phyloP scores from a whole-genome alignment of 2,329 filamentous ascomycete species.

The Colletotrichum echinochloae region DNA sequence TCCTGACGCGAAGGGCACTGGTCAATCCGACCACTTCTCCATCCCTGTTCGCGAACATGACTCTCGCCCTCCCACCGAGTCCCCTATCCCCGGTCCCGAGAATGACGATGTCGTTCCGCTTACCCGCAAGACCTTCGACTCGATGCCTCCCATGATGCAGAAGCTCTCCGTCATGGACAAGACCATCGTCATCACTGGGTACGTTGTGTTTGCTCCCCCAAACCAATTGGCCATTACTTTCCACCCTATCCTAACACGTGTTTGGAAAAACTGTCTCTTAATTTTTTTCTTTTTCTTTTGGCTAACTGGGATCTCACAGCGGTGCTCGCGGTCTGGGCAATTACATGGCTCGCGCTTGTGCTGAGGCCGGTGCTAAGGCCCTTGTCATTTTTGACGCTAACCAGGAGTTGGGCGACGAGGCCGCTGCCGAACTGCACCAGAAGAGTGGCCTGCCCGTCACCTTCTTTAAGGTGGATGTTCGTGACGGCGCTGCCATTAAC shows the following conservation, averaged over 20 bases:
- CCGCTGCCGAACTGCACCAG: constrained; percentile 76
- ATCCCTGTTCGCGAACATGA: constrained; percentile 61
- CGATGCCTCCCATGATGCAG: constrained; percentile 71
- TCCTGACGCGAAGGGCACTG: constrained; percentile 59
- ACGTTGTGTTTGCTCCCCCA: constrained; percentile 48
- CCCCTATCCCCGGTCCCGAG: constrained; percentile 54
- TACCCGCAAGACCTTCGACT: constrained; percentile 63
- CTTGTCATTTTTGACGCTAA: constrained; percentile 83
- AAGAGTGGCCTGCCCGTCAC: constrained; percentile 79
- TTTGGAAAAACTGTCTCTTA: not conserved
- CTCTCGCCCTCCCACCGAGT: constrained; percentile 57
- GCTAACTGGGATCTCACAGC: constrained; percentile 52
- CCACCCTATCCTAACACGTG: not conserved
- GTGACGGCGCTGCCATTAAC: constrained; percentile 76
- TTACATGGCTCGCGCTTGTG: constrained; percentile 82
- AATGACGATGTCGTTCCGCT: constrained; percentile 65
- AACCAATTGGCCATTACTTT: constrained; percentile 8
- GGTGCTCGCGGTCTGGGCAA: constrained; percentile 83
- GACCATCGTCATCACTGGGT: constrained; percentile 79
- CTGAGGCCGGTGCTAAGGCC: constrained; percentile 79
- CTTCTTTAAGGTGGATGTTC: constrained; percentile 85
- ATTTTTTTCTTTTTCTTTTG: not conserved
- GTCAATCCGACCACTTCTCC: constrained; percentile 63
- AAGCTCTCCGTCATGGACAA: constrained; percentile 78
- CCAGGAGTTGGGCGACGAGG: constrained; percentile 77